Conservation (phyloP, 1,139 yeast species). For the Hyphopichia buzzinii region DNA sequence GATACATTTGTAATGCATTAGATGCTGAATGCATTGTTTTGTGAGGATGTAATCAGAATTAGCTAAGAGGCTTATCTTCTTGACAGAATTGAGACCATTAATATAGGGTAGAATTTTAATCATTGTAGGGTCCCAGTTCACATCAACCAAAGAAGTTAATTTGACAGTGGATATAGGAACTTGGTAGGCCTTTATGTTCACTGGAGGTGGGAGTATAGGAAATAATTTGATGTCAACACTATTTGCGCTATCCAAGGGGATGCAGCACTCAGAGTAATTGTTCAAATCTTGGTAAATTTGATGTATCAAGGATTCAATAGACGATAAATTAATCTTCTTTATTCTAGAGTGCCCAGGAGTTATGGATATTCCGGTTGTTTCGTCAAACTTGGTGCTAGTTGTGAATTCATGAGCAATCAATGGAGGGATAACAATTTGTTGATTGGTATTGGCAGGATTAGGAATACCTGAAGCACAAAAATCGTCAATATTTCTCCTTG, state of each 20-base stretch:
- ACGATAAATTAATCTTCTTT: constrained; percentile 47
- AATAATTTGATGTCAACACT: constrained; percentile 90
- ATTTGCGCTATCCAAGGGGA: constrained; percentile 87
- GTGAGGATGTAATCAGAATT: constrained; percentile 79
- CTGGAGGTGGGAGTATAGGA: constrained; percentile 84
- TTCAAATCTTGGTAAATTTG: constrained; percentile 91
- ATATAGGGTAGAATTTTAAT: constrained; percentile 80
- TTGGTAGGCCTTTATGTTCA: constrained; percentile 66
- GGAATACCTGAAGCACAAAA: neutral
- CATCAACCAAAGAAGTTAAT: constrained; percentile 69
- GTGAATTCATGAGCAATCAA: constrained; percentile 6
- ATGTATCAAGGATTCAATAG: constrained; percentile 77
- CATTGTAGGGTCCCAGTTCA: constrained; percentile 98
- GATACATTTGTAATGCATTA: constrained; percentile 85
- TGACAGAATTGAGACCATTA: constrained; percentile 83
- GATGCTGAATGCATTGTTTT: constrained; percentile 84
- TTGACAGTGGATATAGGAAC: constrained; percentile 88
- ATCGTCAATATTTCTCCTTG: constrained; percentile 1
- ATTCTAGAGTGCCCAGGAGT: constrained; percentile 45
- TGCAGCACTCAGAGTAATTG: constrained; percentile 92
- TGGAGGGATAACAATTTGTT: constrained; percentile 2
- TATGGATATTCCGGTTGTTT: constrained; percentile 12
- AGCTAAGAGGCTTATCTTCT: constrained; percentile 73
- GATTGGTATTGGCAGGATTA: neutral
- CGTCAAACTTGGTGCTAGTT: constrained; percentile 8